These are phyloP conservation scores for Sporothrix protearum DNA, from an alignment of 2,329 filamentous ascomycete genomes.

Conservation along the genomic window DNA sequence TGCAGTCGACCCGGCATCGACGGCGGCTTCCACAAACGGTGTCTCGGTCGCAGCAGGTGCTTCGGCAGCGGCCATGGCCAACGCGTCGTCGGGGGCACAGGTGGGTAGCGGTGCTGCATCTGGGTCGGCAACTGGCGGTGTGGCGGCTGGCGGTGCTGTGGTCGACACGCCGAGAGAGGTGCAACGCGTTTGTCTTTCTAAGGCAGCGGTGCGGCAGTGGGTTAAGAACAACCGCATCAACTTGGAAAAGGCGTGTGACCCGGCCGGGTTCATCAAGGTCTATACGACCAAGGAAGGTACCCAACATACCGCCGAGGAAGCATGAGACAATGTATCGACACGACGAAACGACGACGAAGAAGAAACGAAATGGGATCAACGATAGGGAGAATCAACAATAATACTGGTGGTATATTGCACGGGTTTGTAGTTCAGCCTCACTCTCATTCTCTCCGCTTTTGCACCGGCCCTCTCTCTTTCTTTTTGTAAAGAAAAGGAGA, in stretches of 20 bases:
- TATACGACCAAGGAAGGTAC: slow-evolving; percentile 51
- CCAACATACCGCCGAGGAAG: slow-evolving; percentile 37
- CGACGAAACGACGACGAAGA: background rate
- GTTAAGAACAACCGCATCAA: slow-evolving; percentile 59
- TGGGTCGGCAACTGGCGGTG: background rate
- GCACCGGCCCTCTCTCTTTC: background rate
- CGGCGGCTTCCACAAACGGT: background rate
- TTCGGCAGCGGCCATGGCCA: background rate
- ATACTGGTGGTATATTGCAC: background rate
- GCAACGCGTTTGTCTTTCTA: slow-evolving; percentile 51
- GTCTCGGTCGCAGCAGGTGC: slow-evolving; percentile 20
- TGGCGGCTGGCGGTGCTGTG: background rate
- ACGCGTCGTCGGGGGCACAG: background rate
- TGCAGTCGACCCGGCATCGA: slow-evolving; percentile 16
- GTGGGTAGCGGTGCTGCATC: background rate
- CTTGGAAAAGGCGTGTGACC: slow-evolving; percentile 65
- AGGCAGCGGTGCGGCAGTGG: slow-evolving; percentile 62
- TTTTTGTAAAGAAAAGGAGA: background rate
- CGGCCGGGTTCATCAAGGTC: slow-evolving; percentile 68
- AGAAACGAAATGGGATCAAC: background rate
- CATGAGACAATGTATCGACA: slow-evolving; percentile 24
- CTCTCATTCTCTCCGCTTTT: background rate
- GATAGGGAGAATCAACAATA: background rate
- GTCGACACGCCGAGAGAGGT: slow-evolving; percentile 36
- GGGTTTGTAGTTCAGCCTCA: background rate